Conservation (phyloP, 176 grass and related monocot genomes). For the Oryza coarctata region DNA sequence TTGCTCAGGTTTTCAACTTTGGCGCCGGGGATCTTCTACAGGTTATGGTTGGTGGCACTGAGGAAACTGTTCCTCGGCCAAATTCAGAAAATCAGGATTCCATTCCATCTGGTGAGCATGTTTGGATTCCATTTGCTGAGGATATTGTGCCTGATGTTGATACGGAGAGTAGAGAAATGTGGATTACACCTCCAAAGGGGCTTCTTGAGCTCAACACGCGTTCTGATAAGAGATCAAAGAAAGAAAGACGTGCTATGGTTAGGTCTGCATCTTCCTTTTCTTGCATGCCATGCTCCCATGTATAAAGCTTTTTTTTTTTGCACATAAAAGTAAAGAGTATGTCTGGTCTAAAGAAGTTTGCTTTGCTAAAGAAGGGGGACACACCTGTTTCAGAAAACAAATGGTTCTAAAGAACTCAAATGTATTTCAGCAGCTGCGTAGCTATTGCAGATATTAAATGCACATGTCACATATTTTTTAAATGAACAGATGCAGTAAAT, state of each 20-base stretch:
- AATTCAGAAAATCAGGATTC: constrained; percentile 39
- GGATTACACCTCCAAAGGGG: constrained; percentile 92
- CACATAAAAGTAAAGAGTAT: not conserved
- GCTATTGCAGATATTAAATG: not conserved
- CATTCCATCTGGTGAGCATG: constrained; percentile 44
- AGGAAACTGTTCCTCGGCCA: constrained; percentile 17
- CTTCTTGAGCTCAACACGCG: constrained; percentile 85
- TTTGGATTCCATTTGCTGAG: constrained; percentile 91
- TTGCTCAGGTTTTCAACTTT: constrained; percentile 68
- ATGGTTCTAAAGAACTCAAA: not conserved
- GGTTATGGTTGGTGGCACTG: constrained; percentile 46
- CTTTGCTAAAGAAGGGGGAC: not conserved
- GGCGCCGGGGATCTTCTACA: constrained; percentile 81
- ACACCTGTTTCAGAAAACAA: not conserved
- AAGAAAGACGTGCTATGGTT: constrained; percentile 93
- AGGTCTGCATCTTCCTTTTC: constrained; percentile 61
- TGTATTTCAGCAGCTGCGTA: constrained; percentile 6
- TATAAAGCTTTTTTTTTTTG: constrained; percentile 1
- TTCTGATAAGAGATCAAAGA: constrained; percentile 68
- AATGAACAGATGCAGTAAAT: not conserved
- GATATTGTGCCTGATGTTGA: constrained; percentile 92
- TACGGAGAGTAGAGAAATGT: constrained; percentile 72
- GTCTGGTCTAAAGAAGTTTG: not conserved
- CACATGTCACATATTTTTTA: constrained; percentile 17
- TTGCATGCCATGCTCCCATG: constrained; percentile 28